These are phyloP conservation scores for Candida koratica DNA, from an alignment of 805 yeast genomes.

Conservation along the genomic window DNA sequence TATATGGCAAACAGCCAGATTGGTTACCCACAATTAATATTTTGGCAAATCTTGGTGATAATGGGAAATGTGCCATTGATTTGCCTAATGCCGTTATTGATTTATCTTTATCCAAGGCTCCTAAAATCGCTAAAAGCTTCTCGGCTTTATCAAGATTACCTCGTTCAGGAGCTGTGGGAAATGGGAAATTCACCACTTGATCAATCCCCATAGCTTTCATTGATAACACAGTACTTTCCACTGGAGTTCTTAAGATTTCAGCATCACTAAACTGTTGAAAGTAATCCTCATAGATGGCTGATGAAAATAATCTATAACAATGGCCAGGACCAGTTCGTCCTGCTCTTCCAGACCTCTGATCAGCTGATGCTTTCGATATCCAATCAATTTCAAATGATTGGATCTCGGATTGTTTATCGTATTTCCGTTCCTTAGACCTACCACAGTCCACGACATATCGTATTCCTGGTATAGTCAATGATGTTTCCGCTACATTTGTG, in stretches of 20 bases:
- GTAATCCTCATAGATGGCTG: constrained; percentile 87
- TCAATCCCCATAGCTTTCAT: constrained; percentile 98
- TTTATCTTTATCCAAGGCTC: constrained; percentile 62
- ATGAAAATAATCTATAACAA: constrained; percentile 85
- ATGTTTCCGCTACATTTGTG: constrained; percentile 97
- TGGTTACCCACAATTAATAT: constrained; percentile 87
- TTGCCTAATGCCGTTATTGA: constrained; percentile 73
- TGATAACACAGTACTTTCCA: constrained; percentile 88
- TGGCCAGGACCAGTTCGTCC: constrained; percentile 99
- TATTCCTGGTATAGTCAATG: constrained; percentile 93
- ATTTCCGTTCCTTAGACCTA: constrained; percentile 82
- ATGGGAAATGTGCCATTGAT: constrained; percentile 86
- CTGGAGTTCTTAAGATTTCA: constrained; percentile 92
- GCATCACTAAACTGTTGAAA: constrained; percentile 82
- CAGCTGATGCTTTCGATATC: constrained; percentile 94
- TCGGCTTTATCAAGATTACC: constrained; percentile 60
- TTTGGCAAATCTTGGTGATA: constrained; percentile 90
- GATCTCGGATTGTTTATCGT: constrained; percentile 78
- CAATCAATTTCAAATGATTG: constrained; percentile 89
- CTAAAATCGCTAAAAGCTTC: constrained; percentile 61
- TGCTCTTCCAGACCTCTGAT: constrained; percentile 94
- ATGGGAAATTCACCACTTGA: constrained; percentile 86
- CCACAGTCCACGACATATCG: constrained; percentile 95
- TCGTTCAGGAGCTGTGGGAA: constrained; percentile 88
- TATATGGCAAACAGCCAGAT: constrained; percentile 75